Conservation (phyloP, 768 basidiomycete genomes). For the Leucocoprinus birnbaumii region DNA sequence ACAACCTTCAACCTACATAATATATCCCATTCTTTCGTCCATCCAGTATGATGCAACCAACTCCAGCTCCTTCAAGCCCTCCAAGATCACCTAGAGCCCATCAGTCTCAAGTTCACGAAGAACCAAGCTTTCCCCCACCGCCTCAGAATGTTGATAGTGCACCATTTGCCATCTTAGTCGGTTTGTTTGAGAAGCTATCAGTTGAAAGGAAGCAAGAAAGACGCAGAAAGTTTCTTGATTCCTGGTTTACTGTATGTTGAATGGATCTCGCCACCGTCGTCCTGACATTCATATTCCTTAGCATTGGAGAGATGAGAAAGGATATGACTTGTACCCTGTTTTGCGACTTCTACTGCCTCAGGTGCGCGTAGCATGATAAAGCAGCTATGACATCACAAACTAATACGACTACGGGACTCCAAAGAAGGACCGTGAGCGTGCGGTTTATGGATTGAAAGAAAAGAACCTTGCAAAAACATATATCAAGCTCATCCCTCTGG, state of each 20-base stretch:
- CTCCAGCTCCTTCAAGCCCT: slow-evolving; percentile 63
- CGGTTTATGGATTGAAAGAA: slow-evolving; percentile 94
- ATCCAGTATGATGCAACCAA: slow-evolving; percentile 54
- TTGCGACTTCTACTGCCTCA: slow-evolving; percentile 89
- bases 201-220: slow-evolving; percentile 73
- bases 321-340: slow-evolving; percentile 86
- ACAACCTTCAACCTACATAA: not conserved
- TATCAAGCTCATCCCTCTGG: slow-evolving; percentile 85
- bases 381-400: not conserved
- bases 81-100: slow-evolving; percentile 39
- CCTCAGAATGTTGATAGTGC: slow-evolving; percentile 68
- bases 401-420: not conserved
- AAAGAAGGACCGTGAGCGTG: slow-evolving; percentile 91
- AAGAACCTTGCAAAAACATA: slow-evolving; percentile 91
- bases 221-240: slow-evolving; percentile 61
- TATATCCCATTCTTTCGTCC: not conserved
- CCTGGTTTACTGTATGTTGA: slow-evolving; percentile 77
- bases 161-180: slow-evolving; percentile 65
- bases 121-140: slow-evolving; percentile 44
- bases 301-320: slow-evolving; percentile 87
- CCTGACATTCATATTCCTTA: slow-evolving; percentile 26
- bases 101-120: slow-evolving; percentile 26
- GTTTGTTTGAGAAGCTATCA: slow-evolving; percentile 75
- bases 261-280: not conserved
- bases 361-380: slow-evolving; percentile 32